phyloP scores from a whole-genome alignment of 2,329 filamentous ascomycete species.

The Aureobasidium sp. region DNA sequence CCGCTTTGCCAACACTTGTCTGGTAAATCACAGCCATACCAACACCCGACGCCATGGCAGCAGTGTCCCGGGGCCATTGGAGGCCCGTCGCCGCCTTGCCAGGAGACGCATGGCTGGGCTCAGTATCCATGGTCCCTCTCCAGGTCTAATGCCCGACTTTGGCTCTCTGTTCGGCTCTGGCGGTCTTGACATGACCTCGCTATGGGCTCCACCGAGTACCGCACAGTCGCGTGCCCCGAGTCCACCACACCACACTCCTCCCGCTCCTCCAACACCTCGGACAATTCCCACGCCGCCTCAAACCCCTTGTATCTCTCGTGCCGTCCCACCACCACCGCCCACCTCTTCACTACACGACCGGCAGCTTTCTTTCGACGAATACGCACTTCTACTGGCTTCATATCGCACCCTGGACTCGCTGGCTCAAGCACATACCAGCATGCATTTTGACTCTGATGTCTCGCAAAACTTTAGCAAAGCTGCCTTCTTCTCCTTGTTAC shows the following conservation, averaged over 20 bases:
- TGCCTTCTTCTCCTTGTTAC: not conserved
- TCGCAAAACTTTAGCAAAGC: not conserved
- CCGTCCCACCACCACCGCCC: not conserved
- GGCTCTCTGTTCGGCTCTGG: constrained; percentile 26
- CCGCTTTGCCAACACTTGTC: constrained; percentile 44
- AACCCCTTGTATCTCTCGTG: not conserved
- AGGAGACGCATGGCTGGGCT: constrained; percentile 50
- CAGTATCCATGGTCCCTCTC: constrained; percentile 27
- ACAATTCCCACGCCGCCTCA: too few species aligned
- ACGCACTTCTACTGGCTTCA: not conserved
- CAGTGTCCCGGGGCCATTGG: constrained; percentile 55
- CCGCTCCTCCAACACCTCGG: not conserved
- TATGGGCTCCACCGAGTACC: constrained; percentile 5
- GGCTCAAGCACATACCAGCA: not conserved
- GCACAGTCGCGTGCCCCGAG: not conserved
- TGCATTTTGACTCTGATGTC: not conserved
- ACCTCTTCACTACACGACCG: not conserved
- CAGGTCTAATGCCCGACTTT: constrained; percentile 21
- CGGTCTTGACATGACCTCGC: constrained; percentile 7
- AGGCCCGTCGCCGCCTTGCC: constrained; percentile 50
- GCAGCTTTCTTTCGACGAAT: not conserved
- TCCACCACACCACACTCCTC: not conserved
- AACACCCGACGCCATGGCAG: constrained; percentile 48
- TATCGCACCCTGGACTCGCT: not conserved
- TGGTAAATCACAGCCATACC: constrained; percentile 27